Percentiles rank a stretch among this genome's conserved stretches.
These are phyloP conservation scores for Neoboletus brunneissimus DNA, from an alignment of 768 basidiomycete species.

Conservation along the genomic window DNA sequence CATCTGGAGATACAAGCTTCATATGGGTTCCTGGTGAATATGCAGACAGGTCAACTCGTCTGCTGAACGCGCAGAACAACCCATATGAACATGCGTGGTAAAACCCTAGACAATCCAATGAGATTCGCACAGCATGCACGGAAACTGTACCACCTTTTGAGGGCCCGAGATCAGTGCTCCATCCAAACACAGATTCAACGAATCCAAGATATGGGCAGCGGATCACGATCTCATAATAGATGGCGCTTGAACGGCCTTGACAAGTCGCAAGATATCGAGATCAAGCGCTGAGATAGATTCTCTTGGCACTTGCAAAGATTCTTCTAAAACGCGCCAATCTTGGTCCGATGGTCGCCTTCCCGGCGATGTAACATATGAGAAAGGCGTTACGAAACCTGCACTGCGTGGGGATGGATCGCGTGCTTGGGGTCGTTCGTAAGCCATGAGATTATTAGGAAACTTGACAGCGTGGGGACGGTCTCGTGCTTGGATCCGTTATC, in stretches of 20 bases:
- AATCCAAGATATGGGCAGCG: neutral
- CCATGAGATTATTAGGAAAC: neutral
- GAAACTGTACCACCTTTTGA: neutral
- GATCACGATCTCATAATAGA: slow-evolving; percentile 13
- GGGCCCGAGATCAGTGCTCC: neutral
- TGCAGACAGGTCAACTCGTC: neutral
- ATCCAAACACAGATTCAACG: neutral
- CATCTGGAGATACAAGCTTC: neutral
- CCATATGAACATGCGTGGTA: neutral
- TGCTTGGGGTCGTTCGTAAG: too few relatives aligned
- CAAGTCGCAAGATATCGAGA: neutral
- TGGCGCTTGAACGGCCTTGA: neutral
- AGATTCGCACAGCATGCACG: neutral
- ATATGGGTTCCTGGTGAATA: neutral
- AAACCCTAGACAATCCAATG: slow-evolving; percentile 4
- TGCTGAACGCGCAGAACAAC: neutral
- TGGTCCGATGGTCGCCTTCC: neutral
- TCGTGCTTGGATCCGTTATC: neutral
- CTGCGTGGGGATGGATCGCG: neutral
- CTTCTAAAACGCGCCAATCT: neutral
- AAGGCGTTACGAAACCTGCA: neutral
- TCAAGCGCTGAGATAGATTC: neutral
- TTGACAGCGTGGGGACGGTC: neutral
- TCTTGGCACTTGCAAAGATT: neutral
- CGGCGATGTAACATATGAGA: neutral